Evolutionary conservation across 2,329 filamentous ascomycete genomes (phyloP), one percentile per base, ranked within the genome.

Genomic region (Leptographium radiaticola): DNA sequence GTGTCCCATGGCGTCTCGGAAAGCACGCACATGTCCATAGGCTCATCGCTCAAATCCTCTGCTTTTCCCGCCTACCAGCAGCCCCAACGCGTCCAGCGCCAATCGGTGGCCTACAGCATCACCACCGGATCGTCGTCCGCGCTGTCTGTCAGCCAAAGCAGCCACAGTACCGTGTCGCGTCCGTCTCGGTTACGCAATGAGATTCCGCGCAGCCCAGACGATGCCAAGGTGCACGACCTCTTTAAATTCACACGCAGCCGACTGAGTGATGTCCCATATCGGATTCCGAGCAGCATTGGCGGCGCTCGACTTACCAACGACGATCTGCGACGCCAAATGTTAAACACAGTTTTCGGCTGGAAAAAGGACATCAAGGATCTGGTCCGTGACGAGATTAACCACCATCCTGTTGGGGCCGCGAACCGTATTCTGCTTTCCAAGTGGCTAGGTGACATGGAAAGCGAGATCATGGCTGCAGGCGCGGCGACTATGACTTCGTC

Each of bases 301-400:
- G 77, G 84, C 59, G 75, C 72, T 4, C 76, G 76, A 33, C 69
- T 88, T 30, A 87, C 85, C 4, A 84, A 83, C 57, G 86, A 96
- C 60, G 84, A 95, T 60, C 76, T 96, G 46, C 83, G 91, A 49
- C 79, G 78, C 48, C 90, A 96, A 67, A 96, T 98, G 90, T 76
- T 98, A 6, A 87, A 79, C 60, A 86, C 90, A 7, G 89, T 98
- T 2, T 98, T 98, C 67, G 93, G 93, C 4, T 98, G 93, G 90
- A 84, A 91, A 52, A 83, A 84, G 53, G 88, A 95, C 61, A 83
- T 91, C 43, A 79, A 89, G 47, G 83, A 84, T 46, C 70, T 98
- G 49, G 81, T 98, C 53, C 79, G 83, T 11, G 90, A 97, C 65
- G 93, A 98, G 67, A 75, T 95, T 71, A 77, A 75, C 57, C 79